phyloP scores from a whole-genome alignment of 257 asterid genomes.

The Mitragyna speciosa region DNA sequence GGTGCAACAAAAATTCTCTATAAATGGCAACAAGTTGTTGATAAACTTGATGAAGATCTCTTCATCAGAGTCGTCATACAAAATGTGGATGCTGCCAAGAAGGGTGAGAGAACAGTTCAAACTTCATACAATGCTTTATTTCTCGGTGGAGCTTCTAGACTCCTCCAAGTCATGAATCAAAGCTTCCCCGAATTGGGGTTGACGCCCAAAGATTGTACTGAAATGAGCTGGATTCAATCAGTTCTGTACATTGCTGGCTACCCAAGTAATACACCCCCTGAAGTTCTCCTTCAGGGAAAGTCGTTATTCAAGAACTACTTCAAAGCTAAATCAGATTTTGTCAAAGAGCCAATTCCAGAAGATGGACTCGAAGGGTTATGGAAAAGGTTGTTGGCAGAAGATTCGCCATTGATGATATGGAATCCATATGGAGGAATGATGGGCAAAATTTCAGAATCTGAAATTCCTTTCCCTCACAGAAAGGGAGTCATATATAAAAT shows the following conservation, averaged over 20 bases:
- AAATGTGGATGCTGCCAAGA: conserved; percentile 20
- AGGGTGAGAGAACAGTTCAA: conserved; percentile 42
- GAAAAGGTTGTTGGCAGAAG: conserved; percentile 56
- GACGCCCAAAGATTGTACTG: conserved; percentile 46
- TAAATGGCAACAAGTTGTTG: conserved; percentile 65
- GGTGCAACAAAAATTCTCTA: conserved; percentile 45
- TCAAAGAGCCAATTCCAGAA: conserved; percentile 50
- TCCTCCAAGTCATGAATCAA: conserved; percentile 45
- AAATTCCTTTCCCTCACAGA: conserved; percentile 66
- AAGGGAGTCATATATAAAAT: conserved; percentile 46
- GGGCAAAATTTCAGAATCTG: conserved; percentile 49
- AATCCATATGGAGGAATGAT: conserved; percentile 76
- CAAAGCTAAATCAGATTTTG: conserved; percentile 70
- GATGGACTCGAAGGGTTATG: conserved; percentile 62
- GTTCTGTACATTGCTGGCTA: conserved; percentile 54
- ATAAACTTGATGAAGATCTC: conserved; percentile 51
- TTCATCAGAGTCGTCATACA: conserved; percentile 58
- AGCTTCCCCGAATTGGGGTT: conserved; percentile 53
- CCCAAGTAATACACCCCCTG: conserved; percentile 51
- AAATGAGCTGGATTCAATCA: conserved; percentile 68
- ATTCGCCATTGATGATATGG: conserved; percentile 46
- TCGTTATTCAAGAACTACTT: conserved; percentile 60
- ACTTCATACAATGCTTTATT: conserved; percentile 52
- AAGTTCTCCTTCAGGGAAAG: conserved; percentile 56
- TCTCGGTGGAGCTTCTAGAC: conserved; percentile 40